Conservation (phyloP, 805 yeast genomes). For the Teunomyces barrocoloradensis region DNA sequence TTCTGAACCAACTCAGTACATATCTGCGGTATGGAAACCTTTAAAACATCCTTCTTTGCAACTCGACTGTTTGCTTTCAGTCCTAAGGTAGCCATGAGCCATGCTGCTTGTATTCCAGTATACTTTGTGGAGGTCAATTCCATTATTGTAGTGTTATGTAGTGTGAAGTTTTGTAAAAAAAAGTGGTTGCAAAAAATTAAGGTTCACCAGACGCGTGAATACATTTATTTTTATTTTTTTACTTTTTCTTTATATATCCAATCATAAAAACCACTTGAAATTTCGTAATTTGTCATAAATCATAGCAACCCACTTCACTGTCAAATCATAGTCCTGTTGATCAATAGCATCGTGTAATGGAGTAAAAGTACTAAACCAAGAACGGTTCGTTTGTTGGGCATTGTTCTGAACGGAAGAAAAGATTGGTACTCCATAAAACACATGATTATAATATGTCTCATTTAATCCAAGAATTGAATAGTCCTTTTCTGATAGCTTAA, state of each 20-base stretch:
- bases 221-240: not conserved
- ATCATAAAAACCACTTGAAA: conserved; percentile 3
- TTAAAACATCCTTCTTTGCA: conserved; percentile 29
- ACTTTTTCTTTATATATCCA: not conserved
- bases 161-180: not conserved
- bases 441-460: conserved; percentile 16
- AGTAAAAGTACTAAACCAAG: conserved; percentile 18
- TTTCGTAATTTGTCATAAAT: conserved; percentile 22
- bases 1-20: conserved; percentile 25
- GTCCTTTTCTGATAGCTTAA: conserved; percentile 19
- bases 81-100: conserved; percentile 45
- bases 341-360: conserved; percentile 18
- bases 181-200: not conserved
- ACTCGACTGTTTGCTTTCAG: conserved; percentile 26
- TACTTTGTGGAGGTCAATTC: not conserved
- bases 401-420: conserved; percentile 9
- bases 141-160: not conserved
- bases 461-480: conserved; percentile 14
- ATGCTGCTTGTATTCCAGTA: conserved; percentile 19
- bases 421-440: conserved; percentile 21
- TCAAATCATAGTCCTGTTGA: conserved; percentile 20
- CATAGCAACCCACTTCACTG: conserved; percentile 22
- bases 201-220: not conserved
- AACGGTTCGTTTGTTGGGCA: conserved; percentile 6
- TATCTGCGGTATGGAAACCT: conserved; percentile 40